phyloP scores from a whole-genome alignment of 371 early-diverging fungal genomes.

The Phascolomyces articulosus region DNA sequence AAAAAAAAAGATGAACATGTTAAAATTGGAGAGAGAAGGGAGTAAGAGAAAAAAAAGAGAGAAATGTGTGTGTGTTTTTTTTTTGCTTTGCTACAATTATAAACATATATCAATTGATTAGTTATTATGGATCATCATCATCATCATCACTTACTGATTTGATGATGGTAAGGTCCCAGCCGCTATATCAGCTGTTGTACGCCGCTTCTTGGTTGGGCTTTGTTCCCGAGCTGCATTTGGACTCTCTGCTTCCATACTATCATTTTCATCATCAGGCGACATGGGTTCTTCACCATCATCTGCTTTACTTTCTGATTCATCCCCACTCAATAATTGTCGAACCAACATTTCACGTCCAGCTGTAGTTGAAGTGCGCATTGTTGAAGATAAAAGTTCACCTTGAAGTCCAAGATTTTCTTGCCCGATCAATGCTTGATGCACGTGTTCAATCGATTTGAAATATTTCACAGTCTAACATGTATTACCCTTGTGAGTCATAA shows the following conservation, averaged over 20 bases:
- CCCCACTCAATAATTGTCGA: slow-evolving; percentile 13
- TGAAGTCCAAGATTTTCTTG: slow-evolving; percentile 78
- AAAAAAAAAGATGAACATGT: background rate
- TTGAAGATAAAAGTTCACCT: slow-evolving; percentile 44
- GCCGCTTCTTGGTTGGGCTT: slow-evolving; percentile 14
- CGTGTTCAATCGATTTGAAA: slow-evolving; percentile 89
- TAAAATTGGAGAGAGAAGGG: background rate
- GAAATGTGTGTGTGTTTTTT: no score
- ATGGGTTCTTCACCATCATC: background rate
- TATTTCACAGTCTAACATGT: slow-evolving; percentile 74
- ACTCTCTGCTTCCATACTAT: background rate
- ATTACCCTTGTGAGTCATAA: background rate
- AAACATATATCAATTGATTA: no score
- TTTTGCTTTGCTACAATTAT: no score
- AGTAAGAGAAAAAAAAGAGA: background rate
- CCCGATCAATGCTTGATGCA: slow-evolving; percentile 79
- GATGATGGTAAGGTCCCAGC: slow-evolving; percentile 1
- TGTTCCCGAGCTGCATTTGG: background rate
- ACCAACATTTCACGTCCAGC: slow-evolving; percentile 12
- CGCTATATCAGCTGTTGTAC: slow-evolving; percentile 14
- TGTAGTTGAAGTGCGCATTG: background rate
- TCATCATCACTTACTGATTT: no score
- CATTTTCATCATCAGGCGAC: background rate
- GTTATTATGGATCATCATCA: no score
- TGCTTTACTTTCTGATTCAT: slow-evolving; percentile 7